Evolutionary conservation across 352 stramenopile genomes (phyloP), one percentile per base, ranked within the genome.

Genomic region (Phytophthora fragariaefolia): DNA sequence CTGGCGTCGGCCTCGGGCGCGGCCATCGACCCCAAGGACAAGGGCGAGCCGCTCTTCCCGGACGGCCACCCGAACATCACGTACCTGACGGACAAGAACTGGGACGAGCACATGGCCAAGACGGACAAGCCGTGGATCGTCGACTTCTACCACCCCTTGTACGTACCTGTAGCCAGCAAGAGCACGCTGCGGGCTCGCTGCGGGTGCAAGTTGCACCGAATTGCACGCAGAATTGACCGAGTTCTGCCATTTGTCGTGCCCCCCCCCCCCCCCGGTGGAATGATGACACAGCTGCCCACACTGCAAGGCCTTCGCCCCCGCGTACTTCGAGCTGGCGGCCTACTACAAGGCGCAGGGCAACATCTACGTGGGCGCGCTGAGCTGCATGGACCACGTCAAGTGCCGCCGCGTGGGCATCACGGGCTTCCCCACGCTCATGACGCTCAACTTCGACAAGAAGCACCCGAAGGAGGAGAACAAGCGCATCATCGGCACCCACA

Each of bases 91-190:
- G 86, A 95, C 73, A 75, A 85, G 42, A 95, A 95, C 75, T 95
- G 82, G 79, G 79, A 93, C 69, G 63, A 79, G 40, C 78, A 85
- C 70, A 82, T 90, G 72, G 57, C 70, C 57, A 83, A 89, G 71
- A 91, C 84, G 43, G 81, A 90, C 71, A 89, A 89, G 51, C 86
- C 86, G 26, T 95, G 86, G 86, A 69, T 95, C 49, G 77, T 95
- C 23, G 84, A 95, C 74, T 95, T 95, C 66, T 95, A 95, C 66
- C 86, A 95, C 63, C 86, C 86, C 7, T 95, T 92, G 86, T 95
- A 83, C 66, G 83, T 78, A 26, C n/a, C 30, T 12, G 12, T 12
- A 36, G 12, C 30, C n/a, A n/a, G 15, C 15, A 47, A 22, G 4
- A 57, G 36, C 42, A 49, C 3, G n/a, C 6, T 17, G 2, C 4